These are phyloP conservation scores for Erythrobasidium yunnanense DNA, from an alignment of 768 basidiomycete species.

Conservation along the genomic window DNA sequence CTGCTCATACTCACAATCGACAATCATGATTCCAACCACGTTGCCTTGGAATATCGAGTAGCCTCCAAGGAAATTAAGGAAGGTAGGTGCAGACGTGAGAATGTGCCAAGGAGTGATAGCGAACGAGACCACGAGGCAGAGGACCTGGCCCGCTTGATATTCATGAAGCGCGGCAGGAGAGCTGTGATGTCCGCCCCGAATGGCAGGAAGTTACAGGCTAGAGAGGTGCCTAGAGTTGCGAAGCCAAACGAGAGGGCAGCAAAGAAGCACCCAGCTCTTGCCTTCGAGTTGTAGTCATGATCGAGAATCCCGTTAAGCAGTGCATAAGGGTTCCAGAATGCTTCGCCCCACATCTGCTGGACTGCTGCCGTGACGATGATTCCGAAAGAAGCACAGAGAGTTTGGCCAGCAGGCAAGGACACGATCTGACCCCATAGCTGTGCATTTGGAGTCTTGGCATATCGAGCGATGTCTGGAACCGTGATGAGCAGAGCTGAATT, in stretches of 20 bases:
- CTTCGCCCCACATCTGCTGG: slow-evolving; percentile 11
- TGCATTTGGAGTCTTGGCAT: not conserved
- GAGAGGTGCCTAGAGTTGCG: slow-evolving; percentile 3
- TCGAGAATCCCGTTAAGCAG: slow-evolving; percentile 7
- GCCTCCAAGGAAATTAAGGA: slow-evolving; percentile 12
- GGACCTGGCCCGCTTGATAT: slow-evolving; percentile 3
- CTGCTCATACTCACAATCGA: slow-evolving; percentile 7
- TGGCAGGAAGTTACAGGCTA: slow-evolving; percentile 1
- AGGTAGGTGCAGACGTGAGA: slow-evolving; percentile 6
- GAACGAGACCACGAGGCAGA: not conserved
- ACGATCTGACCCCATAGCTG: slow-evolving; percentile 14
- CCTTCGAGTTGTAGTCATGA: not conserved
- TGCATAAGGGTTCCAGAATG: slow-evolving; percentile 6
- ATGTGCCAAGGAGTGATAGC: slow-evolving; percentile 15
- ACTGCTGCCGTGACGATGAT: slow-evolving; percentile 9
- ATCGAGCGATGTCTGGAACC: not conserved
- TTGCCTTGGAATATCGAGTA: slow-evolving; percentile 16
- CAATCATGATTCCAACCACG: slow-evolving; percentile 6
- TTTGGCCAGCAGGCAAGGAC: slow-evolving; percentile 1
- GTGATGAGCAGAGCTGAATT: slow-evolving; percentile 14
- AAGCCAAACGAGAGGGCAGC: not conserved
- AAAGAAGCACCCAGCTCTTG: slow-evolving; percentile 7
- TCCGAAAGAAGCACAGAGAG: slow-evolving; percentile 7
- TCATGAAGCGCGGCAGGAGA: not conserved
- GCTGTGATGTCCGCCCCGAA: not conserved